Evolutionary conservation across 257 asterid genomes (phyloP), one percentile per base, ranked within the genome.

Genomic region (Solanum stenotomum): DNA sequence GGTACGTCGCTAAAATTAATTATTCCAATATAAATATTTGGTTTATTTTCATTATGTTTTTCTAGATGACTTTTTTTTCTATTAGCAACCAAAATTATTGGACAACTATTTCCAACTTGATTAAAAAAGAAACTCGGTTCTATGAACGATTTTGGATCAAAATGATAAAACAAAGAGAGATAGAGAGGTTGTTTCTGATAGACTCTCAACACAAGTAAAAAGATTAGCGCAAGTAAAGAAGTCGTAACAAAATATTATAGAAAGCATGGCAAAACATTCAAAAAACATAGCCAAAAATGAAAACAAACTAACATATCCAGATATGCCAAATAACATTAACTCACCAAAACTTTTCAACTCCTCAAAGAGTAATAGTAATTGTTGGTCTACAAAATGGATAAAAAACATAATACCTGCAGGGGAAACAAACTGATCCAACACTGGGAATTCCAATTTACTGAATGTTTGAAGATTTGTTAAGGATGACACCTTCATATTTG

Each of bases 401-500:
- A 42, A 31, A 52, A 52, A 52, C 23, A 52, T 5, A 52, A 71
- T n/a, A 46, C 23, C 31, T 31, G 70, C 4, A 22, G 14, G 25
- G 33, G 34, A 49, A 11, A 70, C n/a, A 29, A 16, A 37, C 68
- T 67, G 70, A 71, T 86, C 44, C 42, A 85, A 27, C 77, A 75
- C 10, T 23, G 61, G 61, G n/a, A 25, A 1, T 23, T 56, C 61
- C 77, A 87, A 77, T 78, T 44, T 87, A 75, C 83, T 77, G 49
- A 34, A 92, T 90, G 44, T 89, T 89, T 87, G 95, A 89, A 77
- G 95, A 89, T 88, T 93, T 93, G 93, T 93, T 93, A 38, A 93
- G 90, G 37, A 93, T 93, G 76, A 93, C 94, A 90, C 94, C 95
- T 85, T 93, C 95, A 9, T 93, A 93, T 75, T 93, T 93, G 81